A percentile compares a stretch with the other conserved stretches of the same genome.
phyloP scores from a whole-genome alignment of 306 rosid species.

The Sicyos baderoa region DNA sequence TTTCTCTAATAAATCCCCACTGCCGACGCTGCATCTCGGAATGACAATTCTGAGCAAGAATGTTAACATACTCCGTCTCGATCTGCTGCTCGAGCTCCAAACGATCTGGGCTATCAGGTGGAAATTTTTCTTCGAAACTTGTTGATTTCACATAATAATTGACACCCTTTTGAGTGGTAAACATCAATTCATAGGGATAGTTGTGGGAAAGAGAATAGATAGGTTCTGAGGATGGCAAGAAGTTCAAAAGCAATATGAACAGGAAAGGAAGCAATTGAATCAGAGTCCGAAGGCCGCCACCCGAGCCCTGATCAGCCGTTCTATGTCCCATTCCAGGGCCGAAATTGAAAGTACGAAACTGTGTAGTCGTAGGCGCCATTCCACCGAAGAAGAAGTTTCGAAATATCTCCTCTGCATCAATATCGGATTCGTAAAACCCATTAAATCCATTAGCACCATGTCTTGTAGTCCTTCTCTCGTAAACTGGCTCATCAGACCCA shows the following conservation, averaged over 20 bases:
- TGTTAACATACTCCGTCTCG: slow-evolving; percentile 65
- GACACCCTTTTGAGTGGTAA: slow-evolving; percentile 61
- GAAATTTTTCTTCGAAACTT: slow-evolving; percentile 60
- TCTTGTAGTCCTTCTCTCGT: slow-evolving; percentile 49
- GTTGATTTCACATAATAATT: slow-evolving; percentile 69
- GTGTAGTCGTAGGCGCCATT: slow-evolving; percentile 64
- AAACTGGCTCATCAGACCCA: slow-evolving; percentile 63
- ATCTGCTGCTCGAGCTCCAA: slow-evolving; percentile 37
- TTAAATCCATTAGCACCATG: slow-evolving; percentile 36
- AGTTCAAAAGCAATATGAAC: slow-evolving; percentile 53
- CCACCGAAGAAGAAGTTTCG: slow-evolving; percentile 91
- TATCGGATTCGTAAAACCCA: slow-evolving; percentile 65
- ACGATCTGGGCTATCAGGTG: slow-evolving; percentile 36
- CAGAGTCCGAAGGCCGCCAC: slow-evolving; percentile 50
- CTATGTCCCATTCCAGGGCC: slow-evolving; percentile 59
- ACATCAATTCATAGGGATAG: slow-evolving; percentile 57
- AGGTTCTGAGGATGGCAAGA: slow-evolving; percentile 81
- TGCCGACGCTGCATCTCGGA: slow-evolving; percentile 81
- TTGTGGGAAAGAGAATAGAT: slow-evolving; percentile 45
- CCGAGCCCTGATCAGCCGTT: slow-evolving; percentile 48
- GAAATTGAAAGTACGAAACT: slow-evolving; percentile 68
- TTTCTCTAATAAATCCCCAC: slow-evolving; percentile 78
- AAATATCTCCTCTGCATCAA: slow-evolving; percentile 84
- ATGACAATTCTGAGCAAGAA: slow-evolving; percentile 73
- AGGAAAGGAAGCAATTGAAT: slow-evolving; percentile 72